These are phyloP conservation scores for Brassica incana DNA, from an alignment of 345 rosid species.

Conservation along the genomic window DNA sequence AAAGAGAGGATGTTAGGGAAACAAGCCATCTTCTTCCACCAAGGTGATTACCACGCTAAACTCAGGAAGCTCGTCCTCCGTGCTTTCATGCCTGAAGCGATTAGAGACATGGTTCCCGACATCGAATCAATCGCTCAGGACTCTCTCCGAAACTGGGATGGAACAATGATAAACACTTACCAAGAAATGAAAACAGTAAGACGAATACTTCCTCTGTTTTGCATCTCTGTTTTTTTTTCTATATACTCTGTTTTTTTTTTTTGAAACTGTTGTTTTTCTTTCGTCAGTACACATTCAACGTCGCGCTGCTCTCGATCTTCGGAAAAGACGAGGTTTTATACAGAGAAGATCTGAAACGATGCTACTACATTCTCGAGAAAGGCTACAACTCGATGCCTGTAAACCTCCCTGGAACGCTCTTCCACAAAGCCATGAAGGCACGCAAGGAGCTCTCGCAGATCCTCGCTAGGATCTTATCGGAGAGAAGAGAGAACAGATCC, in stretches of 20 bases:
- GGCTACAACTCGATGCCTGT: constrained; percentile 98
- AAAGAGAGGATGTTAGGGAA: constrained; percentile 89
- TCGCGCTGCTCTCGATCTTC: constrained; percentile 74
- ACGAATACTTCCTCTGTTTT: background rate
- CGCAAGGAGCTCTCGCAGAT: constrained; percentile 76
- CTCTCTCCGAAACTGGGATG: constrained; percentile 52
- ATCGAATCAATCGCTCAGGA: constrained; percentile 57
- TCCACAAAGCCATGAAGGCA: constrained; percentile 87
- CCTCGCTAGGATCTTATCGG: constrained; percentile 58
- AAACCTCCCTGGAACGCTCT: constrained; percentile 87
- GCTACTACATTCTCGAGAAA: constrained; percentile 87
- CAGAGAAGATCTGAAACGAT: constrained; percentile 78
- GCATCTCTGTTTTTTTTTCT: background rate
- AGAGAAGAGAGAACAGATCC: constrained; percentile 48
- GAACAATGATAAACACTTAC: constrained; percentile 56
- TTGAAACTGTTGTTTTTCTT: background rate
- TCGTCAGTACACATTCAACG: constrained; percentile 78
- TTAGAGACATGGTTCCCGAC: constrained; percentile 48
- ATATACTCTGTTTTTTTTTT: background rate
- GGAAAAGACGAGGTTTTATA: constrained; percentile 64
- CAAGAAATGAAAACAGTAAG: constrained; percentile 83
- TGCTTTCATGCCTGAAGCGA: constrained; percentile 69
- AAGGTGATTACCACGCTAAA: constrained; percentile 74
- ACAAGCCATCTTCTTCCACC: constrained; percentile 84
- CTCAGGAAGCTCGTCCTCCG: constrained; percentile 80